phyloP scores from a whole-genome alignment of 1,284 basidiomycete genomes.

The Cutaneotrichosporon arboriforme region DNA sequence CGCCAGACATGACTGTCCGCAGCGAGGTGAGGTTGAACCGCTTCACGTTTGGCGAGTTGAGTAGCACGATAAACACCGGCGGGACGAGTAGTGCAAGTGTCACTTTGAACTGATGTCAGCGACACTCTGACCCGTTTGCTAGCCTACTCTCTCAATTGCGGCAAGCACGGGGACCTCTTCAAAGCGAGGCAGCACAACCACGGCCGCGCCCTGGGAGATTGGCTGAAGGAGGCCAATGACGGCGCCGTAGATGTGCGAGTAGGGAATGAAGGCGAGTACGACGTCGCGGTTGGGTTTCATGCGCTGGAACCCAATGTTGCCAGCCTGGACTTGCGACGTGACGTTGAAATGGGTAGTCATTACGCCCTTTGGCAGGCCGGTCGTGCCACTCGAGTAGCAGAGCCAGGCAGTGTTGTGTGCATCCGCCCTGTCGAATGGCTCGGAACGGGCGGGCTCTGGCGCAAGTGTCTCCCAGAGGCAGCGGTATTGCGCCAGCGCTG shows the following conservation, averaged over 20 bases:
- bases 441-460: not conserved
- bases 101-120: slow-evolving; percentile 53
- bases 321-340: slow-evolving; percentile 35
- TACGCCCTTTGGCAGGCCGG: slow-evolving; percentile 45
- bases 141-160: slow-evolving; percentile 52
- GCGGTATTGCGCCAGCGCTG: not conserved
- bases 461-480: slow-evolving; percentile 1
- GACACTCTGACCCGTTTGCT: not conserved
- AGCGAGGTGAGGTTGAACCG: slow-evolving; percentile 66
- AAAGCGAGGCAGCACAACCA: slow-evolving; percentile 66
- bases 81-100: slow-evolving; percentile 68
- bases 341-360: slow-evolving; percentile 63
- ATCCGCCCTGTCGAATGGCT: slow-evolving; percentile 2
- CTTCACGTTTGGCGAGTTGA: slow-evolving; percentile 54
- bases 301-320: slow-evolving; percentile 1
- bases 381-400: slow-evolving; percentile 65
- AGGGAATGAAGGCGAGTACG: slow-evolving; percentile 11
- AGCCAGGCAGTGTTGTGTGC: slow-evolving; percentile 33
- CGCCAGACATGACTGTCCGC: slow-evolving; percentile 63
- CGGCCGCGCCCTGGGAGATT: slow-evolving; percentile 56
- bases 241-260: slow-evolving; percentile 14
- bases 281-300: not conserved
- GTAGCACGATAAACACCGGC: slow-evolving; percentile 63
- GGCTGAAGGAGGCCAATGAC: slow-evolving; percentile 56
- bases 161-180: slow-evolving; percentile 22